Evolutionary conservation across 345 rosid species (phyloP).

Genomic region (Toxicodendron radicans): DNA sequence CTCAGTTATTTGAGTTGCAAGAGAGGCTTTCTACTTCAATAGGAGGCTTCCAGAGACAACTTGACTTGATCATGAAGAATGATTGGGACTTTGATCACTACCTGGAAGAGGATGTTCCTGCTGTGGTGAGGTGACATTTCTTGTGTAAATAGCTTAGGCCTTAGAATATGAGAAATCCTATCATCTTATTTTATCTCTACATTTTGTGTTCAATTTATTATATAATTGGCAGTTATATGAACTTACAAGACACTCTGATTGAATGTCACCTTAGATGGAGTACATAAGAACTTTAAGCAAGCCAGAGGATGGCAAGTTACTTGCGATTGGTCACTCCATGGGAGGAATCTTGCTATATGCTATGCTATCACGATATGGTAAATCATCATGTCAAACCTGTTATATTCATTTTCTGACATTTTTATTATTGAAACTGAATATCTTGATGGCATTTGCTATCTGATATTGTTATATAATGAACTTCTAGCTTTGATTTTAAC

Average conservation of each 20-base stretch:
- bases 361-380: conserved; percentile 66
- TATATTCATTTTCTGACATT: background rate
- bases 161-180: conserved; percentile 1
- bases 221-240: background rate
- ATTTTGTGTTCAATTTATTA: background rate
- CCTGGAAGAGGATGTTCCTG: conserved; percentile 83
- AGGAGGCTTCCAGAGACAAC: conserved; percentile 53
- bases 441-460: background rate
- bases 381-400: conserved; percentile 22
- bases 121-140: conserved; percentile 82
- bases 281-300: conserved; percentile 57
- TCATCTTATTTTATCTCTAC: conserved; percentile 3
- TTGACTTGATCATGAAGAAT: conserved; percentile 58
- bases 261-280: conserved; percentile 59
- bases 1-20: conserved; percentile 33
- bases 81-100: conserved; percentile 94
- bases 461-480: background rate
- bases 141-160: conserved; percentile 21
- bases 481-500: conserved; percentile 2
- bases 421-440: background rate
- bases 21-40: conserved; percentile 40
- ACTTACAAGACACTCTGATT: conserved; percentile 1
- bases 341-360: conserved; percentile 92
- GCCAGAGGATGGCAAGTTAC: conserved; percentile 72
- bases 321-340: conserved; percentile 95